Evolutionary conservation across 208 protist genomes (phyloP).

Genomic region (Acanthamoeba castellanii): DNA sequence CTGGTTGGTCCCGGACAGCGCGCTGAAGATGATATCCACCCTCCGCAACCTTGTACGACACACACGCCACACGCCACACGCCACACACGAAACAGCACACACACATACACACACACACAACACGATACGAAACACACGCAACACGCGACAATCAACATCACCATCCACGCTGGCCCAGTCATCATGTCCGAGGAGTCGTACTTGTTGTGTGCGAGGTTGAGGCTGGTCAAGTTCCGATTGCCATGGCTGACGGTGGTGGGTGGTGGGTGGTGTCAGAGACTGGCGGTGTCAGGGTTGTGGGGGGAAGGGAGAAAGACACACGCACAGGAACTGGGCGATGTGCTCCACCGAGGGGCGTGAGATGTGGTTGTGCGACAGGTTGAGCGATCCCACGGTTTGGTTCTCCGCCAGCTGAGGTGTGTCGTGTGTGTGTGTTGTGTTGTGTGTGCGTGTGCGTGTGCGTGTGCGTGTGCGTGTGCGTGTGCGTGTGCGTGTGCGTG

Average conservation of each 20-base stretch:
- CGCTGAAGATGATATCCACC: constrained; percentile 54
- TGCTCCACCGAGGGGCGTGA: constrained; percentile 20
- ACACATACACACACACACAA: too few relatives aligned
- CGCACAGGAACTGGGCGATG: constrained; percentile 62
- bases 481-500: too few relatives aligned
- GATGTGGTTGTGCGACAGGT: constrained; percentile 56
- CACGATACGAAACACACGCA: background rate
- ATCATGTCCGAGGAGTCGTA: background rate
- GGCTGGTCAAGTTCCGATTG: constrained; percentile 8
- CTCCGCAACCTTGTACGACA: background rate
- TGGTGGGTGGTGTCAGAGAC: background rate
- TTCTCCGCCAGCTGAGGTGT: background rate
- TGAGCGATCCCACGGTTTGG: background rate
- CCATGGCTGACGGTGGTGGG: background rate
- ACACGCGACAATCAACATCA: background rate
- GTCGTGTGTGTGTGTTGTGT: too few relatives aligned
- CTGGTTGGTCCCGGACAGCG: constrained; percentile 45
- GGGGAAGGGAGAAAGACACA: too few relatives aligned
- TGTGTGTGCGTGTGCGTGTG: too few relatives aligned
- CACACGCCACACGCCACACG: background rate
- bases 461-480: too few relatives aligned
- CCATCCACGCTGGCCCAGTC: background rate
- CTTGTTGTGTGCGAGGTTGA: constrained; percentile 54
- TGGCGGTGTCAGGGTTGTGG: background rate
- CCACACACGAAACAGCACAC: background rate